Conservation (phyloP, 163 green algal genomes). For the Scenedesmus sp. region DNA sequence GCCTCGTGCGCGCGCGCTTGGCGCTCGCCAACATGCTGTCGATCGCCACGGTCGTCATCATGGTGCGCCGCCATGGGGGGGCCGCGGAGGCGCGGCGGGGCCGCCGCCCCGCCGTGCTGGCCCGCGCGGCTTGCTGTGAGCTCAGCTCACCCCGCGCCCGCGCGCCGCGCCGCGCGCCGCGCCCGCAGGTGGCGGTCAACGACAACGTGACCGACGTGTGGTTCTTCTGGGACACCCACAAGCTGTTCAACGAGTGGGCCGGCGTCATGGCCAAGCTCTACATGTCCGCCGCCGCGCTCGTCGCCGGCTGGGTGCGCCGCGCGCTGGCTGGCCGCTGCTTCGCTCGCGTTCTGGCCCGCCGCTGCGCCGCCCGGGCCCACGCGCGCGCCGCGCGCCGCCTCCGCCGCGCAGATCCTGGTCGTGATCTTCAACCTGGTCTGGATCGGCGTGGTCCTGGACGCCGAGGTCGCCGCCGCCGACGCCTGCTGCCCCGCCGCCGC, state of each 20-base stretch:
- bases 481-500: too few relatives aligned
- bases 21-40: constrained; percentile 10
- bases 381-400: too few relatives aligned
- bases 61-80: constrained; percentile 5
- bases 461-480: background rate
- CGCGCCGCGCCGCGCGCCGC: too few relatives aligned
- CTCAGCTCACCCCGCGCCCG: too few relatives aligned
- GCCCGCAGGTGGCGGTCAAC: constrained; percentile 21
- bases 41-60: constrained; percentile 20
- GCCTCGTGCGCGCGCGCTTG: constrained; percentile 10
- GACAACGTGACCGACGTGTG: constrained; percentile 19
- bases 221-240: constrained; percentile 24
- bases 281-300: constrained; percentile 5
- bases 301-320: constrained; percentile 35
- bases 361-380: background rate
- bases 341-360: background rate
- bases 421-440: constrained; percentile 20
- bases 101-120: too few relatives aligned
- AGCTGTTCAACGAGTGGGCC: constrained; percentile 6
- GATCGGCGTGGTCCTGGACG: constrained; percentile 20
- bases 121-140: too few relatives aligned
- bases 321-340: too few relatives aligned
- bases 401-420: constrained; percentile 25
- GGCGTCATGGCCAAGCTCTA: constrained; percentile 22
- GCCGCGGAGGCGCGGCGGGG: too few relatives aligned